These are phyloP conservation scores for Pulveroboletus sp. DNA, from an alignment of 1,284 basidiomycete genomes.

Conservation along the genomic window DNA sequence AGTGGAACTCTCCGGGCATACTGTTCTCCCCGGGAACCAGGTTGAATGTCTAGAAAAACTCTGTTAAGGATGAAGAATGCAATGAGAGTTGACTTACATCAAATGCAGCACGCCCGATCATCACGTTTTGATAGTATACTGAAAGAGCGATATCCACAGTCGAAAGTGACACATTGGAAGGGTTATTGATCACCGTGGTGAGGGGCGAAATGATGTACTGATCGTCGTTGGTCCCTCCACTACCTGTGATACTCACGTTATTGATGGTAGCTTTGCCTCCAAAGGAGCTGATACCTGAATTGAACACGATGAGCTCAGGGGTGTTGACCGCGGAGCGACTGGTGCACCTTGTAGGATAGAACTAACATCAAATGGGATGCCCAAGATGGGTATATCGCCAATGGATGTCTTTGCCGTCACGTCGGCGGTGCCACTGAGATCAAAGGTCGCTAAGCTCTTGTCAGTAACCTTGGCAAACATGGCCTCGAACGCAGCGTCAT, in stretches of 20 bases:
- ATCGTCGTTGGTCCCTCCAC: conserved; percentile 57
- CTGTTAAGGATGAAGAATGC: background rate
- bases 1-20: conserved; percentile 64
- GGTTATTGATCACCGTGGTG: conserved; percentile 58
- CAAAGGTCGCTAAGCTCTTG: conserved; percentile 46
- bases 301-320: background rate
- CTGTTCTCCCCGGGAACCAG: conserved; percentile 62
- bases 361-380: conserved; percentile 63
- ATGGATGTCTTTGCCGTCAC: conserved; percentile 66
- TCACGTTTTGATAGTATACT: conserved; percentile 56
- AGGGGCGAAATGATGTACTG: conserved; percentile 58
- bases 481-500: conserved; percentile 55
- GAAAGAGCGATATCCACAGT: conserved; percentile 63
- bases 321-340: background rate
- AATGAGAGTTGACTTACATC: conserved; percentile 43
- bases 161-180: conserved; percentile 66
- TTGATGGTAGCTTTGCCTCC: conserved; percentile 49
- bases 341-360: conserved; percentile 53
- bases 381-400: conserved; percentile 66
- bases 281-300: conserved; percentile 54
- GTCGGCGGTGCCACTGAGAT: conserved; percentile 58
- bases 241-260: conserved; percentile 60
- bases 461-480: conserved; percentile 65
- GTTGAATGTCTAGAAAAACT: conserved; percentile 48
- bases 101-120: conserved; percentile 60